Percentiles rank a stretch among this genome's conserved stretches.
phyloP scores from a whole-genome alignment of 106 monocot species.

The Phalaenopsis equestris region DNA sequence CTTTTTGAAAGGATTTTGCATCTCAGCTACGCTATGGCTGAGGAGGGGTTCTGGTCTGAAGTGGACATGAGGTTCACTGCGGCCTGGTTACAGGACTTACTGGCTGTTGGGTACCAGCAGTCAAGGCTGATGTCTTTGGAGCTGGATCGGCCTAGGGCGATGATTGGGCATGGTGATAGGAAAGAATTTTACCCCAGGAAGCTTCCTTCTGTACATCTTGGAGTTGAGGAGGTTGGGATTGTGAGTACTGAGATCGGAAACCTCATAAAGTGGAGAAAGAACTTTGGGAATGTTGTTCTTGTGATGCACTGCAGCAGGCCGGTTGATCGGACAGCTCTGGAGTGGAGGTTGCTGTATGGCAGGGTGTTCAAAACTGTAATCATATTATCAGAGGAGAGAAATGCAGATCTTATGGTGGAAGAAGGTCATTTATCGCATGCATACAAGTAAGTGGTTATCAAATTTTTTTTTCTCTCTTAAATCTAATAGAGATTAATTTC shows the following conservation, averaged over 20 bases:
- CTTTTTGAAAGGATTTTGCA: slow-evolving; percentile 77
- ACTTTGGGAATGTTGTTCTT: slow-evolving; percentile 90
- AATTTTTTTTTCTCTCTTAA: background rate
- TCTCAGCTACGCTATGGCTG: slow-evolving; percentile 83
- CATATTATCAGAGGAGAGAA: slow-evolving; percentile 64
- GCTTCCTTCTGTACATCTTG: slow-evolving; percentile 88
- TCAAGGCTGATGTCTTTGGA: slow-evolving; percentile 93
- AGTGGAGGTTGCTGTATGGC: slow-evolving; percentile 98
- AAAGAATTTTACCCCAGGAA: slow-evolving; percentile 76
- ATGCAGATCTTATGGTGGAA: slow-evolving; percentile 58
- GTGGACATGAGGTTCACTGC: slow-evolving; percentile 66
- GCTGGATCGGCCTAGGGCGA: slow-evolving; percentile 64
- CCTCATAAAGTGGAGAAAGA: slow-evolving; percentile 85
- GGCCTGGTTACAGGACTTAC: slow-evolving; percentile 88
- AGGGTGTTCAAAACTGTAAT: slow-evolving; percentile 93
- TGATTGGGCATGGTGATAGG: slow-evolving; percentile 79
- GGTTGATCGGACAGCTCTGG: slow-evolving; percentile 75
- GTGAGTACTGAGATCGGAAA: slow-evolving; percentile 93
- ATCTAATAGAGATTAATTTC: background rate
- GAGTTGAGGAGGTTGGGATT: slow-evolving; percentile 74
- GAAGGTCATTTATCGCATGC: slow-evolving; percentile 39
- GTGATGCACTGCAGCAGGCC: slow-evolving; percentile 60
- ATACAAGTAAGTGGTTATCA: slow-evolving; percentile 58
- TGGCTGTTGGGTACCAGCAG: slow-evolving; percentile 76
- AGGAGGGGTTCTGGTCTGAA: slow-evolving; percentile 94